Evolutionary conservation across 2,329 filamentous ascomycete species (phyloP).

Genomic region (Ophiocordyceps camponoti-saundersi): DNA sequence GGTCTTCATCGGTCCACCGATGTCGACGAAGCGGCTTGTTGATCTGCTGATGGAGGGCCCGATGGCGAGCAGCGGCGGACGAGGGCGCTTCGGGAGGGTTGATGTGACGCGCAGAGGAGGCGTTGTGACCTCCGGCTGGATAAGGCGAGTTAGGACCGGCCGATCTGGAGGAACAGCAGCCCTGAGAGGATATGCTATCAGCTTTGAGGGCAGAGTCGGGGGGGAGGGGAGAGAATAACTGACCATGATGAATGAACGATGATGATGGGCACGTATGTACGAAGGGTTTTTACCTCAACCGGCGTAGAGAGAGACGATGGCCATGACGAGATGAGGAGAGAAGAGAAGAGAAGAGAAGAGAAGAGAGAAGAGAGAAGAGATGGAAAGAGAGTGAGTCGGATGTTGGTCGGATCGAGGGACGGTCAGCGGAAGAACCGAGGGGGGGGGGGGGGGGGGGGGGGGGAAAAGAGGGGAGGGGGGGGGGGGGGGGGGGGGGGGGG

Average conservation of each 20-base stretch:
- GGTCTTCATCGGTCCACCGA: slow-evolving; percentile 45
- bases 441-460: no score
- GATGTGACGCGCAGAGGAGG: slow-evolving; percentile 36
- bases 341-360: no score
- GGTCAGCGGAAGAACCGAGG: no score
- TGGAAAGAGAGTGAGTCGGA: no score
- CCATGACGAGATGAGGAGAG: no score
- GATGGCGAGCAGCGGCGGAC: slow-evolving; percentile 9
- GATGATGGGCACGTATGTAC: background rate
- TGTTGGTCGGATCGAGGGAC: no score
- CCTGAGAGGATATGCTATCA: slow-evolving; percentile 18
- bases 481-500: no score
- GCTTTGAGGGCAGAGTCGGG: background rate
- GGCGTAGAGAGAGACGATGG: background rate
- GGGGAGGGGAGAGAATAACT: background rate
- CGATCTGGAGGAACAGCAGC: slow-evolving; percentile 40
- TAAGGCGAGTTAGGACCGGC: slow-evolving; percentile 36
- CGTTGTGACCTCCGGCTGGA: slow-evolving; percentile 28
- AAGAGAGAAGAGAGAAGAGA: no score
- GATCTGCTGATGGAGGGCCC: slow-evolving; percentile 44
- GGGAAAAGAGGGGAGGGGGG: no score
- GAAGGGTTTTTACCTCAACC: background rate
- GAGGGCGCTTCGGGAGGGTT: slow-evolving; percentile 19
- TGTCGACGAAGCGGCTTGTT: slow-evolving; percentile 52
- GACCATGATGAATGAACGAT: slow-evolving; percentile 2